These are phyloP conservation scores for Xylaria sp. DNA, from an alignment of 2,329 filamentous ascomycete species.

Conservation along the genomic window DNA sequence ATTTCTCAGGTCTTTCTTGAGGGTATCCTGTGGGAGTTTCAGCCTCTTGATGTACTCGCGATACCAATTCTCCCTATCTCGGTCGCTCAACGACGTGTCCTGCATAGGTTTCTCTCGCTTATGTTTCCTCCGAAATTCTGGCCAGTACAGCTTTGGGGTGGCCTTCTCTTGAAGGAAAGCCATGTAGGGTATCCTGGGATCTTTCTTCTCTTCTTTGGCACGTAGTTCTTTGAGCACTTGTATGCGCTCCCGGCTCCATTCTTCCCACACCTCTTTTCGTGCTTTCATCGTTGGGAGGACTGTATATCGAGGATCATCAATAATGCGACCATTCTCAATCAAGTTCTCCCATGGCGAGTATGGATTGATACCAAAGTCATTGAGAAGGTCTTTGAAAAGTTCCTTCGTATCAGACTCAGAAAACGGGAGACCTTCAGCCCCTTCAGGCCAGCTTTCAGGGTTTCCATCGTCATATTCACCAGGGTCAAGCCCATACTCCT, in stretches of 20 bases:
- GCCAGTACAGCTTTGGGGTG: constrained; percentile 94
- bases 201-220: constrained; percentile 80
- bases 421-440: constrained; percentile 74
- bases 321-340: constrained; percentile 81
- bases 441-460: constrained; percentile 74
- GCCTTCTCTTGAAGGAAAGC: constrained; percentile 83
- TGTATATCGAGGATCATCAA: constrained; percentile 89
- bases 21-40: constrained; percentile 71
- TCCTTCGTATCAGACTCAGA: constrained; percentile 80
- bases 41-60: constrained; percentile 77
- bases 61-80: constrained; percentile 83
- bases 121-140: constrained; percentile 93
- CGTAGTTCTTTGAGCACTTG: constrained; percentile 76
- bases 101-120: constrained; percentile 85
- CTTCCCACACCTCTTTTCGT: constrained; percentile 83
- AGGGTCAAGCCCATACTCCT: constrained; percentile 81
- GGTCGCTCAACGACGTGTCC: constrained; percentile 75
- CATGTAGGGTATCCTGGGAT: constrained; percentile 85
- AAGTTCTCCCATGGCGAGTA: constrained; percentile 93
- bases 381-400: constrained; percentile 86
- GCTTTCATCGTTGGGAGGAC: constrained; percentile 82
- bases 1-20: constrained; percentile 75
- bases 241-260: constrained; percentile 84
- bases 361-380: constrained; percentile 84
- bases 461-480: constrained; percentile 78